A percentile compares a stretch with the other conserved stretches of the same genome.
Conservation (phyloP, 108 stramenopile genomes). For the Pseudonitzschia multistriata region DNA sequence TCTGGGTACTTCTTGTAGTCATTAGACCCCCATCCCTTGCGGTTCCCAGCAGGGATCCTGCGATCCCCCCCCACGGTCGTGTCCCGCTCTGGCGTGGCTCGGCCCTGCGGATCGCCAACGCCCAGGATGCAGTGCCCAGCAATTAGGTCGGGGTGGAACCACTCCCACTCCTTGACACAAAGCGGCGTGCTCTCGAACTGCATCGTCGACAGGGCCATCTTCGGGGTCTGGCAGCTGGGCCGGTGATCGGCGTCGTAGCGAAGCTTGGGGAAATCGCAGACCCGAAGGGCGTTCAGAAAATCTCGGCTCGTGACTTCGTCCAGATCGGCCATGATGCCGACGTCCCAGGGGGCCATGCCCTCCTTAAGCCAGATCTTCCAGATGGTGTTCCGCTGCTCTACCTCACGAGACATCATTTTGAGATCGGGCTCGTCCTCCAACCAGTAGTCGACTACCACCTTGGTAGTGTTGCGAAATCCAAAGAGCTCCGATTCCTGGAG, state of each 20-base stretch:
- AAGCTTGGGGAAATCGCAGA: slow-evolving; percentile 39
- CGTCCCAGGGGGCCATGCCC: slow-evolving; percentile 55
- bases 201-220: slow-evolving; percentile 33
- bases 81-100: slow-evolving; percentile 1
- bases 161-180: slow-evolving; percentile 28
- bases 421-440: slow-evolving; percentile 9
- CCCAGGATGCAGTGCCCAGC: not conserved
- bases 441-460: slow-evolving; percentile 15
- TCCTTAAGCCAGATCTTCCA: slow-evolving; percentile 45
- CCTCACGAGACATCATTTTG: slow-evolving; percentile 15
- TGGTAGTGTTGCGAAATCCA: not conserved
- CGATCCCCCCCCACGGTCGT: too few relatives aligned
- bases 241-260: not conserved
- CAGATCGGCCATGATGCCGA: slow-evolving; percentile 50
- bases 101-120: not conserved
- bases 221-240: slow-evolving; percentile 6
- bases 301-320: slow-evolving; percentile 62
- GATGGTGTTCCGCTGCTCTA: slow-evolving; percentile 49
- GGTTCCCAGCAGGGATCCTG: not conserved
- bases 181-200: slow-evolving; percentile 48
- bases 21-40: not conserved
- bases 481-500: slow-evolving; percentile 1
- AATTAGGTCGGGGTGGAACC: slow-evolving; percentile 23
- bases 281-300: slow-evolving; percentile 51
- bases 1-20: slow-evolving; percentile 17